A percentile compares a stretch with the other conserved stretches of the same genome.
These are phyloP conservation scores for Starmerella lactis-condensi DNA, from an alignment of 805 yeast species.

Conservation along the genomic window DNA sequence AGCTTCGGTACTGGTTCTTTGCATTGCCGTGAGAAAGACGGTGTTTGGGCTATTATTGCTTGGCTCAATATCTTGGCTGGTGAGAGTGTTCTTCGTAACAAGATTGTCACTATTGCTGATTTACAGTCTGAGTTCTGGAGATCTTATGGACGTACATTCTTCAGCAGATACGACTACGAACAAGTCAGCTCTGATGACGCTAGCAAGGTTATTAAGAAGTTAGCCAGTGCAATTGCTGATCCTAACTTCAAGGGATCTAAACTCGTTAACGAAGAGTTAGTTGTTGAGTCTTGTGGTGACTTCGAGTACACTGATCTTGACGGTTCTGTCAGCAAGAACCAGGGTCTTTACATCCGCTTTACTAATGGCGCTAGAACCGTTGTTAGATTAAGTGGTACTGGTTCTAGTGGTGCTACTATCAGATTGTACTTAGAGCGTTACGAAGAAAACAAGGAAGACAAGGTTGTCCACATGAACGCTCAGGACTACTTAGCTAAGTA, in stretches of 20 bases:
- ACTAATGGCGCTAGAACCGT: conserved; percentile 70
- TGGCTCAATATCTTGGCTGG: conserved; percentile 92
- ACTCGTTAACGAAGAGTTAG: conserved; percentile 29
- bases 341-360: conserved; percentile 73
- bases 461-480: conserved; percentile 34
- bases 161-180: conserved; percentile 90
- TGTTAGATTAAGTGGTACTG: conserved; percentile 88
- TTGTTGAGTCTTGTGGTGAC: conserved; percentile 62
- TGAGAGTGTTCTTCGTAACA: conserved; percentile 40
- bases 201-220: conserved; percentile 37
- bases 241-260: conserved; percentile 33
- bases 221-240: conserved; percentile 27
- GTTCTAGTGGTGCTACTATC: conserved; percentile 93
- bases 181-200: conserved; percentile 65
- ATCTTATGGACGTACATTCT: conserved; percentile 89
- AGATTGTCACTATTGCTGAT: conserved; percentile 51
- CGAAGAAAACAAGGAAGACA: conserved; percentile 31
- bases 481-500: conserved; percentile 50
- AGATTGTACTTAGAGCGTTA: conserved; percentile 80
- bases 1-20: conserved; percentile 95
- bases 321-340: conserved; percentile 72
- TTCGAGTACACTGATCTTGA: conserved; percentile 87
- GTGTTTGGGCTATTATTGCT: conserved; percentile 92
- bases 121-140: conserved; percentile 79
- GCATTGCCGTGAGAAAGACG: conserved; percentile 95